Conservation (phyloP, 2,329 filamentous ascomycete genomes). For the Penicillium palitans region DNA sequence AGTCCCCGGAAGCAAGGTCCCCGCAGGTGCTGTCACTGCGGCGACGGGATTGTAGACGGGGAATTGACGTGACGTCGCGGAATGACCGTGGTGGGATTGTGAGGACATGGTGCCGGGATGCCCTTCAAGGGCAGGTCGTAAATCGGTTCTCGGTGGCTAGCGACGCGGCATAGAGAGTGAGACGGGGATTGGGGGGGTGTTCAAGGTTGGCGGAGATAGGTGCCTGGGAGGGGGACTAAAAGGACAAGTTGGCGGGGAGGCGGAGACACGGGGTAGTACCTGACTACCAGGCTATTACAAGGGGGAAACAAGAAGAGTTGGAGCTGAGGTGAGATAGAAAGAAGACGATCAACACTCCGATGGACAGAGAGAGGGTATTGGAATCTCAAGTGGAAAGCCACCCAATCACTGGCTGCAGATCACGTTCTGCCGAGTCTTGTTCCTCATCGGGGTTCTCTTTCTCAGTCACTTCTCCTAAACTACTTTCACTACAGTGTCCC, state of each 20-base stretch:
- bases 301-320: slow-evolving; percentile 5
- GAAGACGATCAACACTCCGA: slow-evolving; percentile 7
- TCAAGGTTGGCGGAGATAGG: slow-evolving; percentile 6
- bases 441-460: neutral
- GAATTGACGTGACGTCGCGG: slow-evolving; percentile 32
- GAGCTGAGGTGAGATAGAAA: slow-evolving; percentile 12
- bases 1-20: slow-evolving; percentile 88
- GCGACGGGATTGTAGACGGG: slow-evolving; percentile 39
- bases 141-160: slow-evolving; percentile 17
- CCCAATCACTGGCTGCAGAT: slow-evolving; percentile 29
- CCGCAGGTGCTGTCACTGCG: slow-evolving; percentile 56
- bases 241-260: slow-evolving; percentile 23
- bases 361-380: slow-evolving; percentile 13
- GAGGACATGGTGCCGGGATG: slow-evolving; percentile 35
- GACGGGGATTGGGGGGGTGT: slow-evolving; percentile 15
- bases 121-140: slow-evolving; percentile 31
- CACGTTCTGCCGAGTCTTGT: slow-evolving; percentile 21
- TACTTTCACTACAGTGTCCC: neutral
- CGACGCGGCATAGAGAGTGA: slow-evolving; percentile 25
- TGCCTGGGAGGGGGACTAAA: slow-evolving; percentile 5
- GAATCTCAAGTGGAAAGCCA: slow-evolving; percentile 22
- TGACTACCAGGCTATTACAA: slow-evolving; percentile 25
- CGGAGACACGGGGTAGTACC: slow-evolving; percentile 21
- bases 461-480: neutral
- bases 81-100: slow-evolving; percentile 33